A percentile compares a stretch with the other conserved stretches of the same genome.
phyloP scores from a whole-genome alignment of 2,329 filamentous ascomycete species.

The Aspergillus bombycis region DNA sequence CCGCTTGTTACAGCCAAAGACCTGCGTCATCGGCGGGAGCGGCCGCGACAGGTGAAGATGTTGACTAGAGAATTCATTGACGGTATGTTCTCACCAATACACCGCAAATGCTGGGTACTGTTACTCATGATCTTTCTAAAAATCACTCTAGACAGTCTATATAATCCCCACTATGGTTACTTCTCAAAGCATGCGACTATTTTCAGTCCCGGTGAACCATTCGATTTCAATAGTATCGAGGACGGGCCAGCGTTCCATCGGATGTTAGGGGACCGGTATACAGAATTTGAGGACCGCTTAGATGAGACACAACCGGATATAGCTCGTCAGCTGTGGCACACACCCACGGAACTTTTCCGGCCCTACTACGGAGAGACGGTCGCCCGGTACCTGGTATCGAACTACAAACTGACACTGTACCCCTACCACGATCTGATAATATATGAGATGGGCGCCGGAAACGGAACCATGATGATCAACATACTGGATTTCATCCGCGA shows the following conservation, averaged over 20 bases:
- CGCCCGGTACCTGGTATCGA: conserved; percentile 91
- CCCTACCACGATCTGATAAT: conserved; percentile 97
- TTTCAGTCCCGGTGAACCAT: conserved; percentile 88
- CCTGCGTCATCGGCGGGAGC: conserved; percentile 70
- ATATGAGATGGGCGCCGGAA: conserved; percentile 98
- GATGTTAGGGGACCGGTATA: conserved; percentile 77
- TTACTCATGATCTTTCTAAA: background rate
- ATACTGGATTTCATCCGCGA: conserved; percentile 95
- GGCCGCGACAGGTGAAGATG: conserved; percentile 93
- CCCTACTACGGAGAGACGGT: conserved; percentile 97
- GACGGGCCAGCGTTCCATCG: conserved; percentile 86
- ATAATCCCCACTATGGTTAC: conserved; percentile 93
- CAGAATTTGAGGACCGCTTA: conserved; percentile 84
- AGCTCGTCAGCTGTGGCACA: conserved; percentile 94
- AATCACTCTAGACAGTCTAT: conserved; percentile 72
- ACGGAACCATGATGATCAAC: conserved; percentile 97
- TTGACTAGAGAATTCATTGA: conserved; percentile 96
- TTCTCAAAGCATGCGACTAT: conserved; percentile 97
- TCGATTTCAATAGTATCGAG: conserved; percentile 78
- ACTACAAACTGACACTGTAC: conserved; percentile 92
- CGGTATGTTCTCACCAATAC: conserved; percentile 55
- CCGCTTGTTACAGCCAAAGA: conserved; percentile 84
- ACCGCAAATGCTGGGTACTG: background rate
- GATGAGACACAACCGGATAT: conserved; percentile 73
- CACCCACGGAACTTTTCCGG: conserved; percentile 93